These are phyloP conservation scores for Biscutella laevigata DNA, from an alignment of 441 rosid genomes.

Conservation along the genomic window DNA sequence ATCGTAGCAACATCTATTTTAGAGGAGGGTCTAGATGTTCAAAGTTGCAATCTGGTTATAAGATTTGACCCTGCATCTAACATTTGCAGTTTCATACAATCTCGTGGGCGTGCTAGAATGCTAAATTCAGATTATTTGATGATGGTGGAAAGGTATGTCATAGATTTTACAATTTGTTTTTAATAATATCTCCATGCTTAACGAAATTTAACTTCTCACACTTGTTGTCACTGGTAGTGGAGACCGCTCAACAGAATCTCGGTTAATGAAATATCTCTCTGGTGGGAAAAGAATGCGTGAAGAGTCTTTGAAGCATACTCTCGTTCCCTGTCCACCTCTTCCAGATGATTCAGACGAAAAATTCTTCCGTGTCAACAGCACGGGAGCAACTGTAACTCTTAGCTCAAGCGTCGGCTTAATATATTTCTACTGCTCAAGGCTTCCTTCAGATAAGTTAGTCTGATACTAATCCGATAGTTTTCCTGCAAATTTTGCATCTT, in stretches of 20 bases:
- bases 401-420: constrained; percentile 59
- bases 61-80: constrained; percentile 76
- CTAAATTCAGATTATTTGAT: constrained; percentile 69
- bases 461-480: background rate
- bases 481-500: background rate
- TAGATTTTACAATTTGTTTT: background rate
- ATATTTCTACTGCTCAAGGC: constrained; percentile 74
- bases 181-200: background rate
- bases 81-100: constrained; percentile 85
- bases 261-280: constrained; percentile 46
- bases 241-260: constrained; percentile 39
- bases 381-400: constrained; percentile 54
- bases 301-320: constrained; percentile 54
- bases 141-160: constrained; percentile 55
- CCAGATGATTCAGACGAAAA: constrained; percentile 29
- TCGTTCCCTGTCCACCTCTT: constrained; percentile 50
- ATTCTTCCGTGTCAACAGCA: constrained; percentile 44
- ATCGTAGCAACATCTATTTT: constrained; percentile 85
- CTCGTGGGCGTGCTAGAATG: constrained; percentile 95
- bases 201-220: constrained; percentile 1
- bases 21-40: constrained; percentile 94
- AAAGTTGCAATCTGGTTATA: constrained; percentile 76
- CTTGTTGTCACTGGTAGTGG: constrained; percentile 32
- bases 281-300: constrained; percentile 74
- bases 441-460: constrained; percentile 84